Conservation (phyloP, 208 protist species). For the Trypanosoma brucei region DNA sequence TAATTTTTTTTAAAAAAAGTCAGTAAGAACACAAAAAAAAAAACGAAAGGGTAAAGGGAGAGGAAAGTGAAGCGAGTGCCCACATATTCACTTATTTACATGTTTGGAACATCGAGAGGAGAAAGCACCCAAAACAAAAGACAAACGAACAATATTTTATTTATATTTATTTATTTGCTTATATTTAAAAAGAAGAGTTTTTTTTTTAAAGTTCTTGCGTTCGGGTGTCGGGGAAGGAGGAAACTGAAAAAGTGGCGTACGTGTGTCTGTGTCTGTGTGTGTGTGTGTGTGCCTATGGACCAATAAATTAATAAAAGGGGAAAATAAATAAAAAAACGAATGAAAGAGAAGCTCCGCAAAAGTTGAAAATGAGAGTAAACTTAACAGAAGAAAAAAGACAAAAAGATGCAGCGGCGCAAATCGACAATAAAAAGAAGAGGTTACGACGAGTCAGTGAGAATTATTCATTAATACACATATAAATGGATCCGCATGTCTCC, state of each 20-base stretch:
- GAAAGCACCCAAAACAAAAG: background rate
- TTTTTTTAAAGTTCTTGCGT: too few species aligned
- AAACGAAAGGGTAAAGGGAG: background rate
- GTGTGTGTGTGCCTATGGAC: too few species aligned
- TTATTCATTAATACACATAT: too few species aligned
- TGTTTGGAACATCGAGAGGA: background rate
- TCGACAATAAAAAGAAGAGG: background rate
- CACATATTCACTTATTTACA: background rate
- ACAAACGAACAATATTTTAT: background rate
- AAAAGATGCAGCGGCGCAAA: background rate
- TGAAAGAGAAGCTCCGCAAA: too few species aligned
- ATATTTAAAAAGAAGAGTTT: too few species aligned
- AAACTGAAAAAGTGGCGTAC: background rate
- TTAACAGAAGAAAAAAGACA: background rate
- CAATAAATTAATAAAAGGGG: background rate
- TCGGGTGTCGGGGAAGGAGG: background rate
- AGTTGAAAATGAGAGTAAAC: background rate
- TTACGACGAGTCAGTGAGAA: too few species aligned
- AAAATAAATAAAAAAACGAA: background rate
- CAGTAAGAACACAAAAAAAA: conserved; percentile 1
- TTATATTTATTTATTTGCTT: too few species aligned
- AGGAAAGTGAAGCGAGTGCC: background rate
- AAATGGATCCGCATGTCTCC: too few species aligned
- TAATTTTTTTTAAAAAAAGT: background rate
- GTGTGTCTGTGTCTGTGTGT: too few species aligned